These are phyloP conservation scores for Scutellaria barbata DNA, from an alignment of 257 asterid species.

Conservation along the genomic window DNA sequence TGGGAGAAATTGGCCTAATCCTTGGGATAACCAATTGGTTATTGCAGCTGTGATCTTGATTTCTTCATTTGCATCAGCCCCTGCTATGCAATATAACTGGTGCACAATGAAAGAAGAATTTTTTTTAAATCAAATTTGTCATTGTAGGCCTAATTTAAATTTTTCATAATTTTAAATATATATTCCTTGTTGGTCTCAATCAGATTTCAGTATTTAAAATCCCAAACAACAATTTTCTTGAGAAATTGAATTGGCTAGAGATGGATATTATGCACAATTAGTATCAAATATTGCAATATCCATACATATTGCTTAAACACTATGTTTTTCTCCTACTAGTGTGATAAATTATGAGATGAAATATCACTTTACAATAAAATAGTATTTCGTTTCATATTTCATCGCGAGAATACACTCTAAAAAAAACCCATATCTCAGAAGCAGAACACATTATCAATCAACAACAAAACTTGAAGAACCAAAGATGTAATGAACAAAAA, in stretches of 20 bases:
- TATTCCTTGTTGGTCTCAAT: too few species aligned
- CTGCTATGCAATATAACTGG: conserved; percentile 68
- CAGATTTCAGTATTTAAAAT: too few species aligned
- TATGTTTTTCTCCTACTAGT: too few species aligned
- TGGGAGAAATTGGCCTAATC: conserved; percentile 60
- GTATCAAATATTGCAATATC: not conserved
- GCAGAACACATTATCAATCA: not conserved
- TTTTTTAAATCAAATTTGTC: not conserved
- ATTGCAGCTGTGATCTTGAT: conserved; percentile 60
- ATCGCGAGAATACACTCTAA: not conserved
- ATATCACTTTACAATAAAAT: too few species aligned
- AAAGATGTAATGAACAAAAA: not conserved
- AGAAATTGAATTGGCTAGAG: not conserved
- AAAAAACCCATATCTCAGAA: not conserved
- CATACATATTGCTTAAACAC: too few species aligned
- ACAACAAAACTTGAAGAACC: not conserved
- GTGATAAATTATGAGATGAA: too few species aligned
- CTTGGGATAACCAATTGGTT: conserved; percentile 66
- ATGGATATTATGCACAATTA: not conserved
- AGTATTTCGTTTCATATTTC: not conserved
- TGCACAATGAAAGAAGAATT: conserved; percentile 21
- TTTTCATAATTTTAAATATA: too few species aligned
- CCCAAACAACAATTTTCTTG: too few species aligned
- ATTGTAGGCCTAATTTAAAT: not conserved
- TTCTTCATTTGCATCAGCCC: conserved; percentile 71